Evolutionary conservation across 169 alveolate species (phyloP), one percentile per base, ranked within the genome.

Genomic region (Eimeria tenella): DNA sequence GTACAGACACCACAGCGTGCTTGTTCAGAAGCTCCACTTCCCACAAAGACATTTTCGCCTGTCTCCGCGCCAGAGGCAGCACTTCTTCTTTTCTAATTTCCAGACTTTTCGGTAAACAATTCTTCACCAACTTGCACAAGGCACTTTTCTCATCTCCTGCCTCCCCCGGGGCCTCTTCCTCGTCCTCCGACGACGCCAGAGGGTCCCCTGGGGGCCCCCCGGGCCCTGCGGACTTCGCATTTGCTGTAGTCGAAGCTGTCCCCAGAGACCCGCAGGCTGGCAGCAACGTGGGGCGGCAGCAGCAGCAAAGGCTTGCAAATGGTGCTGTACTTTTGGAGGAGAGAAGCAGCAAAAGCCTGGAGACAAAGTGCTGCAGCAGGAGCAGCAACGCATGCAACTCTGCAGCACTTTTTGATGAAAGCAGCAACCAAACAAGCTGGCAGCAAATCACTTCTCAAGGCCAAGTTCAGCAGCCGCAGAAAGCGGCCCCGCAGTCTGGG

Each of bases 311-410:
- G 62, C 7, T 42, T 49, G 86, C 94, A 94, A 13, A 58, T 77
- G 55, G 63, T n/a, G 9, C 19, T 4, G 21, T 94, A 5, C 10
- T 73, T 49, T 42, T 63, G 79, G 10, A 94, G 42, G 19, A 94
- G 84, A 10, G 94, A 1, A 31, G 21, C 75, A n/a, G 71, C 90
- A n/a, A 94, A 68, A 11, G 93, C 83, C 15, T n/a, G 49, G 31
- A 84, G 84, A 31, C 62, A 86, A 11, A 94, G 60, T 11, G 94
- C 65, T 5, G 60, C 86, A 9, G 63, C 92, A 4, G 96, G 92
- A 56, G 94, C 9, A 17, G 63, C 86, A 15, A 94, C 65, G 84
- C 96, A 94, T 11, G 96, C 96, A 23, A 86, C 89, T 56, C 96
- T 65, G 6, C 42, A 3, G 65, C 90, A 86, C 23, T 86, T 84